phyloP scores from a whole-genome alignment of 805 yeast genomes.

The Candida dajiaensis region DNA sequence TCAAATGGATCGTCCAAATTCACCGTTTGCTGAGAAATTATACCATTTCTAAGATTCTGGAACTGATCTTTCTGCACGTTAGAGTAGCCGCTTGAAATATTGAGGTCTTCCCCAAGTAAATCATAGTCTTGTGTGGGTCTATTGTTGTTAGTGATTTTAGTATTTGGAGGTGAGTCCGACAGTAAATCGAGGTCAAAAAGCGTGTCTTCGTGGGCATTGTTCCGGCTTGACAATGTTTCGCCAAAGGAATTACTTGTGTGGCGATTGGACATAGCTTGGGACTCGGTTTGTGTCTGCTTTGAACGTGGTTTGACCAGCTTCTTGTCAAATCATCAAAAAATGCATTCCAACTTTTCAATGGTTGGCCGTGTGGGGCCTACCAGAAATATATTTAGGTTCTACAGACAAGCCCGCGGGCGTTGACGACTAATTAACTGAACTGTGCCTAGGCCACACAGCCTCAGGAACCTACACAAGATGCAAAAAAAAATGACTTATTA shows the following conservation, averaged over 20 bases:
- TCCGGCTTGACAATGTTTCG: background rate
- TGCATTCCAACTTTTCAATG: background rate
- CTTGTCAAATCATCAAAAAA: background rate
- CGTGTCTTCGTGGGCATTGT: slow-evolving; percentile 19
- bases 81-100: slow-evolving; percentile 12
- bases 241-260: slow-evolving; percentile 1
- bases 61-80: slow-evolving; percentile 13
- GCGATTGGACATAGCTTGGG: background rate
- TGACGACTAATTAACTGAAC: too few relatives aligned
- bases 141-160: slow-evolving; percentile 7
- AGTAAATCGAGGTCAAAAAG: slow-evolving; percentile 35
- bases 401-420: too few relatives aligned
- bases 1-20: slow-evolving; percentile 28
- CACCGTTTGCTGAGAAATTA: slow-evolving; percentile 28
- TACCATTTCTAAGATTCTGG: slow-evolving; percentile 20
- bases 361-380: background rate
- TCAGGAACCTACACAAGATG: background rate
- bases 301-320: background rate
- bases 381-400: background rate
- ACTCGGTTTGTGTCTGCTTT: background rate
- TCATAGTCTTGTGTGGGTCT: slow-evolving; percentile 4
- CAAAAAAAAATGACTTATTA: too few relatives aligned
- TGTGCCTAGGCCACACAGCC: too few relatives aligned
- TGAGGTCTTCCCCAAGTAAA: slow-evolving; percentile 12
- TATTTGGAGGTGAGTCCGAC: background rate